Evolutionary conservation across 805 yeast species (phyloP), one percentile per base, ranked within the genome.

Genomic region (Lachancea quebecensis): DNA sequence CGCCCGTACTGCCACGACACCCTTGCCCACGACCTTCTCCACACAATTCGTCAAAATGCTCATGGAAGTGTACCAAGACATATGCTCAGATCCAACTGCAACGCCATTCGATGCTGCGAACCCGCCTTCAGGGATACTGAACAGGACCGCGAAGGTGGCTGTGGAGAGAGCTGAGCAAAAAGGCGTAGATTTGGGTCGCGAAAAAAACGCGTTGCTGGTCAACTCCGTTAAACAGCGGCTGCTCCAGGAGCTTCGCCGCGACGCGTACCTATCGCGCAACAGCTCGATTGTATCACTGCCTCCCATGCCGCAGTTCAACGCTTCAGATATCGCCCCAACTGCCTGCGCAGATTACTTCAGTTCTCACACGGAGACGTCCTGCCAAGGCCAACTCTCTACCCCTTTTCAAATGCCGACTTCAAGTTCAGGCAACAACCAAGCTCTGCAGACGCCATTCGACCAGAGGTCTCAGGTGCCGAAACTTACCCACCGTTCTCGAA

Each of bases 41-140:
- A 59, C 58, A 3, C 56, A 50, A 5, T 77, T 77, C 50, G 78
- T 78, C 51, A 66, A 63, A 17, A 54, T 74, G 11, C 59, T 81
- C 18, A 54, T 71, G 53, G 69, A 68, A 34, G 66, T 70, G 4
- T 80, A 79, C 54, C 75, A 74, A 42, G 55, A 65, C 8, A 68
- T 75, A 45, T 71, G 75, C 12, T 69, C 69, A 39, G 78, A 74
- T 53, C 88, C 89, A 6, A 75, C 78, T 30, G 68, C 73, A 7
- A 82, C 90, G 0, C 90, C 90, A 0, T 82, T 82, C 56, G 81
- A 81, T 50, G 74, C 77, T 14, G 59, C 69, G 35, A 74, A 75
- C 54, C 89, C 88, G 7, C 88, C 89, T 0, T 72, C 81, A 1
- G 88, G 88, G 1, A 72, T 82, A 3, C 69, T 81, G 16, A 78